Evolutionary conservation across 2,329 filamentous ascomycete species (phyloP).

Genomic region (Penicillium occitanis): DNA sequence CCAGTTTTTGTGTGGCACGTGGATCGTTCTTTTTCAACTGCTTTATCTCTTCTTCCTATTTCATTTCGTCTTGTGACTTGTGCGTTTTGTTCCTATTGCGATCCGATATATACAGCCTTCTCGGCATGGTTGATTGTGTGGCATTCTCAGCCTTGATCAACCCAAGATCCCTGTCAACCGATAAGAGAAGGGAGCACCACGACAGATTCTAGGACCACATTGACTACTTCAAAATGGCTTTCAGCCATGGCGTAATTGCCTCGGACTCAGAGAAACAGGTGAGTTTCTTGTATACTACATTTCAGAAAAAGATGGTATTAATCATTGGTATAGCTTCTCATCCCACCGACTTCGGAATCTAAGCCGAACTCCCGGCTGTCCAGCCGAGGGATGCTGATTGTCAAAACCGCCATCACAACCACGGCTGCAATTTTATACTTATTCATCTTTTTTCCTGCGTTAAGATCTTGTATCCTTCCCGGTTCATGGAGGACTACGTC

Average conservation of each 20-base stretch:
- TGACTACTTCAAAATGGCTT: conserved; percentile 27
- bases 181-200: background rate
- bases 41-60: background rate
- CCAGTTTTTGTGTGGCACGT: background rate
- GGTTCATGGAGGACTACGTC: background rate
- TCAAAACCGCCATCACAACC: conserved; percentile 1
- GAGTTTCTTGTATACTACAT: background rate
- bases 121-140: background rate
- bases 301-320: background rate
- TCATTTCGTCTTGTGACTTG: background rate
- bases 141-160: background rate
- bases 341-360: background rate
- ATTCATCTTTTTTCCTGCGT: conserved; percentile 6
- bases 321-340: conserved; percentile 9
- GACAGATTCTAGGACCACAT: background rate
- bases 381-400: background rate
- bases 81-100: background rate
- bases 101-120: background rate
- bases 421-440: conserved; percentile 4
- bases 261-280: conserved; percentile 20
- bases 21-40: background rate
- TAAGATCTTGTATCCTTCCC: background rate
- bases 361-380: background rate
- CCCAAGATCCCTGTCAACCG: background rate
- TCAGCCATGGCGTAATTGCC: background rate